phyloP scores from a whole-genome alignment of 2,329 filamentous ascomycete species.

The Plenodomus lindquistii region DNA sequence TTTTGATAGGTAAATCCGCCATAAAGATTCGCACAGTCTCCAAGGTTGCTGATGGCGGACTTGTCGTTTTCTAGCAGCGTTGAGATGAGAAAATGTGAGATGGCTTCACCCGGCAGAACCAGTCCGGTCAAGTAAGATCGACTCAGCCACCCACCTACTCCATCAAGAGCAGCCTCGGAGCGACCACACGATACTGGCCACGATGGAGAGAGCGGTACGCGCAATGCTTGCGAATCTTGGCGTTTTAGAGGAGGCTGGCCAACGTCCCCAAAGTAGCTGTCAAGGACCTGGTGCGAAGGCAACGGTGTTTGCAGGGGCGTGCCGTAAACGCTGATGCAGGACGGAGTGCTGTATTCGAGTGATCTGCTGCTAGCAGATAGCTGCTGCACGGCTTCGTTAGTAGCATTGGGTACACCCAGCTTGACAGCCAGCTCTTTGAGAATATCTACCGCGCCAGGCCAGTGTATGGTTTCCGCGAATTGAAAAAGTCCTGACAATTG shows the following conservation, averaged over 20 bases:
- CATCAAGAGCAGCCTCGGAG: conserved; percentile 18
- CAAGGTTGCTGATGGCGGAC: conserved; percentile 52
- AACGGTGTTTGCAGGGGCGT: conserved; percentile 46
- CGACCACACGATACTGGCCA: conserved; percentile 14
- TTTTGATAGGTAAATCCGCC: conserved; percentile 58
- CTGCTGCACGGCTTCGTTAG: conserved; percentile 16
- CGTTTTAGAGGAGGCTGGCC: conserved; percentile 28
- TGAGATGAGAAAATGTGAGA: conserved; percentile 59
- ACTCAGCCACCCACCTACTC: conserved; percentile 58
- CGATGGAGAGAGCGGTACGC: conserved; percentile 34
- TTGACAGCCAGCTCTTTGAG: conserved; percentile 44
- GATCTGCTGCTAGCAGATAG: conserved; percentile 26
- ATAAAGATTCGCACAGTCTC: conserved; percentile 56
- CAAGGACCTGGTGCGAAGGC: conserved; percentile 26
- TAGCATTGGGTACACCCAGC: conserved; percentile 28
- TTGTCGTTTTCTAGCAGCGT: conserved; percentile 60
- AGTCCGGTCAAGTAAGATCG: conserved; percentile 60
- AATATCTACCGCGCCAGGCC: conserved; percentile 51
- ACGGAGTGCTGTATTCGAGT: conserved; percentile 30
- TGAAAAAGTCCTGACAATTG: conserved; percentile 56
- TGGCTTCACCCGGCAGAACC: conserved; percentile 58
- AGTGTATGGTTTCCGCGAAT: conserved; percentile 56
- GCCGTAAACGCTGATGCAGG: conserved; percentile 41
- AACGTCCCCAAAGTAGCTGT: conserved; percentile 43
- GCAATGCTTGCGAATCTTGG: conserved; percentile 33